Percentiles rank a stretch among this genome's conserved stretches.
These are phyloP conservation scores for Cucurbitaria berberidis DNA, from an alignment of 2,329 filamentous ascomycete species.

Conservation along the genomic window DNA sequence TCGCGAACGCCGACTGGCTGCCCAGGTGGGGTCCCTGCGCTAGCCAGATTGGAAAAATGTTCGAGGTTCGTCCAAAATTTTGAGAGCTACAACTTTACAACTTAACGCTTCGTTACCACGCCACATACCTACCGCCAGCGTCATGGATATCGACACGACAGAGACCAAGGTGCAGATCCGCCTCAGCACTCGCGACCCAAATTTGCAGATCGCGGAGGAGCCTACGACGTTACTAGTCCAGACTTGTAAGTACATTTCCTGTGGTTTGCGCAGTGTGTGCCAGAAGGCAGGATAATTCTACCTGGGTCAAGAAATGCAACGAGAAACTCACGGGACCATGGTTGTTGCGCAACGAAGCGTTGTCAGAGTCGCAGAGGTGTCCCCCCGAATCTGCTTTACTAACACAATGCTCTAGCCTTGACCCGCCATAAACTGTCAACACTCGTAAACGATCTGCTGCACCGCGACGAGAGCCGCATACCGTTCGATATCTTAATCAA, in stretches of 20 bases:
- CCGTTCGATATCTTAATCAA: constrained; percentile 96
- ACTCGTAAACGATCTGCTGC: constrained; percentile 66
- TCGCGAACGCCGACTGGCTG: constrained; percentile 30
- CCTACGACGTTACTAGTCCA: constrained; percentile 41
- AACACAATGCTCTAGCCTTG: constrained; percentile 28
- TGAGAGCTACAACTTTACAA: constrained; percentile 24
- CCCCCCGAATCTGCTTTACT: constrained; percentile 3
- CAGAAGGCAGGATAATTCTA: not conserved
- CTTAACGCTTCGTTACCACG: constrained; percentile 7
- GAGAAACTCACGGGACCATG: not conserved
- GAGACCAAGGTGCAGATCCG: constrained; percentile 46
- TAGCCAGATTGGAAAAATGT: constrained; percentile 38
- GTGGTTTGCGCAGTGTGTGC: not conserved
- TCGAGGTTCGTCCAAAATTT: constrained; percentile 29
- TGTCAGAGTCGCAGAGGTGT: not conserved
- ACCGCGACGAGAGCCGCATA: constrained; percentile 66
- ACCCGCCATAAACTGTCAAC: constrained; percentile 59
- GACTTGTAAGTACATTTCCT: constrained; percentile 33
- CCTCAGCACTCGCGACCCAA: constrained; percentile 42
- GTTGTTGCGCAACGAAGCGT: not conserved
- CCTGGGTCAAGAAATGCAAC: not conserved
- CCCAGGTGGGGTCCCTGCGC: constrained; percentile 27
- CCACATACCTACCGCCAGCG: constrained; percentile 1
- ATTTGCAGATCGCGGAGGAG: constrained; percentile 43
- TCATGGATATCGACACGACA: constrained; percentile 34